Base-by-base conservation (phyloP, 495 filamentous ascomycete genomes). In the Neurospora sp. region DNA sequence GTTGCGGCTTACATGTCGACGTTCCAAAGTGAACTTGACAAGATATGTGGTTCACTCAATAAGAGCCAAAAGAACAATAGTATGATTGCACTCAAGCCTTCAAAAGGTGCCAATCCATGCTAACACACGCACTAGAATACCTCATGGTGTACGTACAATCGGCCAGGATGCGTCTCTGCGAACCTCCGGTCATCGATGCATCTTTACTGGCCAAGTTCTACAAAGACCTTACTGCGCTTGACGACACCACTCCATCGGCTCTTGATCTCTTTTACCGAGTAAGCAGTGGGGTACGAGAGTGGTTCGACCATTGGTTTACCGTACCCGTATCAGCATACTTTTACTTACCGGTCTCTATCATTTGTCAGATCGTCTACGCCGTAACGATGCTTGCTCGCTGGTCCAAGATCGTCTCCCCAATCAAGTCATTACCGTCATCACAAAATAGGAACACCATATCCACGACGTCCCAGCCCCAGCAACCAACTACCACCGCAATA, bases 241-340 rank as follows among this genome's bases (percentile, higher is more conserved):
- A 75, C 23, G 44, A 78, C 27, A 77, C 75, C 69, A 75, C 75
- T 23, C 75, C 77, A 46, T 77, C 80, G 60, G 75, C 76, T n/a
- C 74, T 79, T 62, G 81, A 83, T 72, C 44, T 44, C 35, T 39
- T 75, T 14, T 38, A 40, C 12, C 42, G 74, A 11, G 80, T 76
- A 71, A 79, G 74, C 69, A 73, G 75, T 54, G 79, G 79, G 23
- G 76, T 85, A 39, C 79, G 79, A 69, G 44, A 75, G 7, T 85
- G 83, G 83, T 82, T 85, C 75, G 80, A 82, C 37, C 70, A 72
- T 46, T 85, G 83, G 83, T 76, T 83, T 27, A 73, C 82, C 5
- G 76, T 85, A 12, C 82, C 83, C 0, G 76, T 80, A 23, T 77
- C 78, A 12, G 74, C 77, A 66, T 84, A 85, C 77, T 82, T 80